Conservation (phyloP, 2,329 filamentous ascomycete genomes). For the Hymenoscyphus infarciens region DNA sequence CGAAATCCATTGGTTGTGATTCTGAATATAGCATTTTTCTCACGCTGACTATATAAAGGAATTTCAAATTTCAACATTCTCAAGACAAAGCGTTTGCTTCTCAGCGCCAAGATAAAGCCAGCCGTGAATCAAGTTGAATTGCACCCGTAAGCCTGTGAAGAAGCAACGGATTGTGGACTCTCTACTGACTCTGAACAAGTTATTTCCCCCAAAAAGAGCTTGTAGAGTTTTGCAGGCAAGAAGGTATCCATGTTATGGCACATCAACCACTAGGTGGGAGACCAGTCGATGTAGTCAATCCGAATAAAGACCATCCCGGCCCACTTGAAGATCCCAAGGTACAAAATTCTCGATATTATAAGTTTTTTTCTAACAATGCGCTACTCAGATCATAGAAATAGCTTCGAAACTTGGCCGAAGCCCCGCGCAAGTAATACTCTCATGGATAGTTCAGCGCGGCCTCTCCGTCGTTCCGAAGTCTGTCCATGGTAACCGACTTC, state of each 20-base stretch:
- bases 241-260: slow-evolving; percentile 14
- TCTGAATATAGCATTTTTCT: neutral
- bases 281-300: slow-evolving; percentile 12
- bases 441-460: slow-evolving; percentile 46
- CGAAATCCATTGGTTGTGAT: neutral
- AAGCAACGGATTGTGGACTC: neutral
- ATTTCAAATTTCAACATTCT: slow-evolving; percentile 7
- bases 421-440: slow-evolving; percentile 43
- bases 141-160: neutral
- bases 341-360: neutral
- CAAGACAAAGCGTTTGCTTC: neutral
- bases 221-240: slow-evolving; percentile 1
- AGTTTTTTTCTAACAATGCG: neutral
- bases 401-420: slow-evolving; percentile 41
- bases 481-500: slow-evolving; percentile 35
- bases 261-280: slow-evolving; percentile 15
- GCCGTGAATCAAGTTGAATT: slow-evolving; percentile 7
- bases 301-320: slow-evolving; percentile 5
- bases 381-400: slow-evolving; percentile 37
- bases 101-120: neutral
- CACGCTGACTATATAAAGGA: neutral
- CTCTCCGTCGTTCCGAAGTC: slow-evolving; percentile 50
- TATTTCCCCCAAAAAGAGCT: slow-evolving; percentile 8
- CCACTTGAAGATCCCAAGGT: slow-evolving; percentile 13
- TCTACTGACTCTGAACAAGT: neutral